Evolutionary conservation across 2,329 filamentous ascomycete genomes (phyloP).

Genomic region (Trichoderma sp.): DNA sequence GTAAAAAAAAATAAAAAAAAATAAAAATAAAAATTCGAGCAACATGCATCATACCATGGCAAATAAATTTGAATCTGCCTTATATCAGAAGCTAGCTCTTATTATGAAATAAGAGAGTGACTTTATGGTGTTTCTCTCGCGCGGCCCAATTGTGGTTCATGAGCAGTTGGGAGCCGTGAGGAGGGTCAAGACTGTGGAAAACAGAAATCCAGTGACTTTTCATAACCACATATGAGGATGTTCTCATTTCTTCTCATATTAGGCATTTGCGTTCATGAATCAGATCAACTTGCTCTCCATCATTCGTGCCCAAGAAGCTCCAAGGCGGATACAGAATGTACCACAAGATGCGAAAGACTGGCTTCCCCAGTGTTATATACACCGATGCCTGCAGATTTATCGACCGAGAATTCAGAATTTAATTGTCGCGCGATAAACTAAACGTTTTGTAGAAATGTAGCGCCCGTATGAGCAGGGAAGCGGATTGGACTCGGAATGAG

Average conservation of each 20-base stretch:
- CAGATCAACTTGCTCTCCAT: too few species aligned
- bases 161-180: not conserved
- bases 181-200: too few species aligned
- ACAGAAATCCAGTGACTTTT: too few species aligned
- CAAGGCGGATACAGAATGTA: too few species aligned
- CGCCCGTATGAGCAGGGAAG: not conserved
- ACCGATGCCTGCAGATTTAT: not conserved
- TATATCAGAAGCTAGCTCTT: too few species aligned
- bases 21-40: not conserved
- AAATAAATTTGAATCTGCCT: not conserved
- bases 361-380: too few species aligned
- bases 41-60: not conserved
- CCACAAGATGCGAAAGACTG: too few species aligned
- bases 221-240: too few species aligned
- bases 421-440: not conserved
- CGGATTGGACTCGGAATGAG: not conserved
- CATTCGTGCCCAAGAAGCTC: too few species aligned
- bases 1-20: not conserved
- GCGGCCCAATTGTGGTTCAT: not conserved
- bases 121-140: not conserved
- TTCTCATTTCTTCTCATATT: too few species aligned
- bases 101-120: too few species aligned
- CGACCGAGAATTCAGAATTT: not conserved
- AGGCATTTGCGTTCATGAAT: too few species aligned
- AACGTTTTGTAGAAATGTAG: not conserved